Conservation (phyloP, 2,329 filamentous ascomycete genomes). For the Aureobasidium mangrovei region DNA sequence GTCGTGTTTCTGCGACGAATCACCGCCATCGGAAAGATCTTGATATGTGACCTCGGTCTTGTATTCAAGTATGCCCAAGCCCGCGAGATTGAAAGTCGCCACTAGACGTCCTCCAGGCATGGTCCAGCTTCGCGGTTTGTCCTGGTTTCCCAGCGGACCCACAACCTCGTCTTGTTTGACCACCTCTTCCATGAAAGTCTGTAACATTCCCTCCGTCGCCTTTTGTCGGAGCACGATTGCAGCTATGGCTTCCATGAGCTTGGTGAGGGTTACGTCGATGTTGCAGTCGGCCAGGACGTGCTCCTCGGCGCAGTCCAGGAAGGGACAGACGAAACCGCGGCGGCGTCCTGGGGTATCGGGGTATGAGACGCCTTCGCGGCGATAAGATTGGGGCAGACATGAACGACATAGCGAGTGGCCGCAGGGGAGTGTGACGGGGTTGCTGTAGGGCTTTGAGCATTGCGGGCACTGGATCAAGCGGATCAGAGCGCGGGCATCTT, state of each 20-base stretch:
- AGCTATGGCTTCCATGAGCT: constrained; percentile 55
- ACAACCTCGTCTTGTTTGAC: constrained; percentile 28
- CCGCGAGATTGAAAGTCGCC: constrained; percentile 58
- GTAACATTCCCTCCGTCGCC: constrained; percentile 19
- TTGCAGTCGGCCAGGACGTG: constrained; percentile 71
- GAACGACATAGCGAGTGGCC: constrained; percentile 66
- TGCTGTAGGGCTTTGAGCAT: constrained; percentile 59
- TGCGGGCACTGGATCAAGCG: constrained; percentile 68
- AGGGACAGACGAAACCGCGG: constrained; percentile 66
- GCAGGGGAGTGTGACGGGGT: constrained; percentile 71
- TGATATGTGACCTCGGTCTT: constrained; percentile 48
- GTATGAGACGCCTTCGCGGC: constrained; percentile 66
- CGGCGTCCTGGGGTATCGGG: constrained; percentile 58
- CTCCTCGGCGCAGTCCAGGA: constrained; percentile 55
- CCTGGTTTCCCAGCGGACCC: constrained; percentile 25
- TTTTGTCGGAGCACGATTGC: constrained; percentile 41
- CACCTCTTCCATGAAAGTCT: constrained; percentile 32
- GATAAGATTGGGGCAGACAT: constrained; percentile 61
- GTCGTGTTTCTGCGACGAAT: constrained; percentile 38
- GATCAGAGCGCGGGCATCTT: constrained; percentile 55
- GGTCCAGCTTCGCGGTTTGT: constrained; percentile 32
- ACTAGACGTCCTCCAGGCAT: constrained; percentile 52
- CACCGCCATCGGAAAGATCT: constrained; percentile 28
- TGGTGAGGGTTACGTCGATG: constrained; percentile 66
- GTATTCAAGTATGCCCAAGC: constrained; percentile 50